phyloP scores from a whole-genome alignment of 1,284 basidiomycete genomes.

The Ustilago crameri region DNA sequence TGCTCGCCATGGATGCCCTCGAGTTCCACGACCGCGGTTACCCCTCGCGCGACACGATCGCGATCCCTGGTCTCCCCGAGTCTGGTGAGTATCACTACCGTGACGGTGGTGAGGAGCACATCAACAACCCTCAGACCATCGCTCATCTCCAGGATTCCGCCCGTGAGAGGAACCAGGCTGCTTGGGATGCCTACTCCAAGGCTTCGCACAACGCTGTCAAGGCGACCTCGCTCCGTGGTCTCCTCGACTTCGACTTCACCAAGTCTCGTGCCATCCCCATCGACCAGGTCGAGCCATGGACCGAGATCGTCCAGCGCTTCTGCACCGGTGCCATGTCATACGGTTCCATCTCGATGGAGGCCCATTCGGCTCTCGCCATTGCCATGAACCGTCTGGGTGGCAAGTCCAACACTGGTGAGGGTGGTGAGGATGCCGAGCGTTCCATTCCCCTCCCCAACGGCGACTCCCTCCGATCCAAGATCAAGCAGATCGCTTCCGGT shows the following conservation, averaged over 20 bases:
- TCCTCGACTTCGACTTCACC: constrained; percentile 62
- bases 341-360: constrained; percentile 67
- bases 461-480: constrained; percentile 66
- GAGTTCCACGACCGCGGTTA: constrained; percentile 66
- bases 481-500: constrained; percentile 67
- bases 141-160: constrained; percentile 65
- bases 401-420: constrained; percentile 66
- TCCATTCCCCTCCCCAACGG: constrained; percentile 66
- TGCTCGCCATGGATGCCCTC: constrained; percentile 63
- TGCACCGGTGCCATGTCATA: constrained; percentile 67
- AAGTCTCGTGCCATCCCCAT: constrained; percentile 62
- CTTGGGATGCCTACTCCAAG: constrained; percentile 64
- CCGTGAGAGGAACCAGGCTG: constrained; percentile 62
- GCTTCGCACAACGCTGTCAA: constrained; percentile 60
- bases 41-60: constrained; percentile 59
- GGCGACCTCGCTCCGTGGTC: constrained; percentile 61
- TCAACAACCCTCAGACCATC: constrained; percentile 65
- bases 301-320: constrained; percentile 66
- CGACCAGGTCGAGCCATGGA: constrained; percentile 68
- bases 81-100: constrained; percentile 66
- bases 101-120: constrained; percentile 64
- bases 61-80: constrained; percentile 60
- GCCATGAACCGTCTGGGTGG: constrained; percentile 67
- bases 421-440: constrained; percentile 66
- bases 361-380: constrained; percentile 63